These are phyloP conservation scores for Lipomyces mesembrius DNA, from an alignment of 805 yeast species.

Conservation along the genomic window DNA sequence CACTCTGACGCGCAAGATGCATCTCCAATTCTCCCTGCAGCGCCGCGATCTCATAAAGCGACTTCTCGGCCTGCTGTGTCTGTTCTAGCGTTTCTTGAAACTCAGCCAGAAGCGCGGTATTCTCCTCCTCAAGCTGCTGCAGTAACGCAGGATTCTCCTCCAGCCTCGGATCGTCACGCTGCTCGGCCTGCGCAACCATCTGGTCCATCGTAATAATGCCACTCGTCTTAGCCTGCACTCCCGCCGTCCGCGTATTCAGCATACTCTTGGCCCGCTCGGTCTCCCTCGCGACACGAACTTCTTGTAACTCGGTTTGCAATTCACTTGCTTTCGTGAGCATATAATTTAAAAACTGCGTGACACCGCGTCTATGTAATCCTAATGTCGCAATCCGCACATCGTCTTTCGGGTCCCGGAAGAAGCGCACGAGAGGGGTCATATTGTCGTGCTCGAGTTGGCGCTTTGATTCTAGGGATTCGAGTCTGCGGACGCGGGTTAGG, in stretches of 20 bases:
- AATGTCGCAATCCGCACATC: slow-evolving; percentile 37
- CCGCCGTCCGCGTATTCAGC: slow-evolving; percentile 19
- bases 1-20: slow-evolving; percentile 74
- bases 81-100: slow-evolving; percentile 46
- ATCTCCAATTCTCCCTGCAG: slow-evolving; percentile 74
- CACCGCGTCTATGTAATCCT: slow-evolving; percentile 46
- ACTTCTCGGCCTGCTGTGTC: slow-evolving; percentile 48
- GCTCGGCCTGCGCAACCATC: slow-evolving; percentile 7
- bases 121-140: slow-evolving; percentile 46
- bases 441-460: slow-evolving; percentile 6
- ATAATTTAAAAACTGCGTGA: slow-evolving; percentile 46
- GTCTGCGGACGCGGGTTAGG: slow-evolving; percentile 40
- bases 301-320: slow-evolving; percentile 46
- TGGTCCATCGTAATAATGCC: slow-evolving; percentile 9
- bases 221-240: background rate
- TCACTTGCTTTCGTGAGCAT: slow-evolving; percentile 43
- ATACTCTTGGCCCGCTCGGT: slow-evolving; percentile 39
- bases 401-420: slow-evolving; percentile 6
- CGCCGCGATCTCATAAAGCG: slow-evolving; percentile 65
- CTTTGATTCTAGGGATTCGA: slow-evolving; percentile 41
- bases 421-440: background rate
- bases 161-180: slow-evolving; percentile 3
- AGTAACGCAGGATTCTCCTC: slow-evolving; percentile 31
- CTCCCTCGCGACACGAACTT: slow-evolving; percentile 44
- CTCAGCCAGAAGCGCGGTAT: slow-evolving; percentile 46